Evolutionary conservation across 352 stramenopile genomes (phyloP).

Genomic region (Thraustochytrium aureum): DNA sequence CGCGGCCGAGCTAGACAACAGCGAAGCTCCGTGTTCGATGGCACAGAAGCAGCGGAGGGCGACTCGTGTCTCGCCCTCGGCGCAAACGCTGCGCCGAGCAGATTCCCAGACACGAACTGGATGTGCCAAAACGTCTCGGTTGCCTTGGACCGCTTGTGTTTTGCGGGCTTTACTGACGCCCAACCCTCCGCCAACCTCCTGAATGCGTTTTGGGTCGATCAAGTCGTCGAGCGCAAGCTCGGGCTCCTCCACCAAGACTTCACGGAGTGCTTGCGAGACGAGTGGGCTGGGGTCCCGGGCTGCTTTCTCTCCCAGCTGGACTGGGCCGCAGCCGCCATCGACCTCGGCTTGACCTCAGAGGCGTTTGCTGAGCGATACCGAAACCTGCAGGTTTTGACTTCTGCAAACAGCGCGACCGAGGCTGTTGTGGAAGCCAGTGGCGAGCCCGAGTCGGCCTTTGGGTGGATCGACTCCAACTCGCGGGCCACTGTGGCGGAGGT

Average conservation of each 20-base stretch:
- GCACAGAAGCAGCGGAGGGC: neutral
- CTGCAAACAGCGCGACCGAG: neutral
- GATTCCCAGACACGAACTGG: neutral
- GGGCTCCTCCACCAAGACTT: neutral
- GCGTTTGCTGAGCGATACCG: neutral
- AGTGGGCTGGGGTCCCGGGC: neutral
- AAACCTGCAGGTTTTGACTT: neutral
- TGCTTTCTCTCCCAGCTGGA: neutral
- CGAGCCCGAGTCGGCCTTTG: neutral
- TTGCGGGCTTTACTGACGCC: neutral
- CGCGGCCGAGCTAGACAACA: neutral
- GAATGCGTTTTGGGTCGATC: neutral
- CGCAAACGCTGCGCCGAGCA: neutral
- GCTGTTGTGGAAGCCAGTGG: neutral
- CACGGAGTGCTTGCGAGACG: neutral
- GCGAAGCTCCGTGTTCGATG: neutral
- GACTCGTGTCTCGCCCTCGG: neutral
- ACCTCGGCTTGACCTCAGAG: neutral
- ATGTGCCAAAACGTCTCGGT: neutral
- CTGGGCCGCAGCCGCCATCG: neutral
- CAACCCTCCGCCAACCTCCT: neutral
- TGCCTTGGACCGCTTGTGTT: neutral
- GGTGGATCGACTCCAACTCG: conserved; percentile 32
- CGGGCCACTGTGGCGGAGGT: neutral
- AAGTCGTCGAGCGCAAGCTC: neutral